Percentiles rank a stretch among this genome's conserved stretches.
phyloP scores from a whole-genome alignment of 257 asterid species.

The Solanum pinnatisectum region DNA sequence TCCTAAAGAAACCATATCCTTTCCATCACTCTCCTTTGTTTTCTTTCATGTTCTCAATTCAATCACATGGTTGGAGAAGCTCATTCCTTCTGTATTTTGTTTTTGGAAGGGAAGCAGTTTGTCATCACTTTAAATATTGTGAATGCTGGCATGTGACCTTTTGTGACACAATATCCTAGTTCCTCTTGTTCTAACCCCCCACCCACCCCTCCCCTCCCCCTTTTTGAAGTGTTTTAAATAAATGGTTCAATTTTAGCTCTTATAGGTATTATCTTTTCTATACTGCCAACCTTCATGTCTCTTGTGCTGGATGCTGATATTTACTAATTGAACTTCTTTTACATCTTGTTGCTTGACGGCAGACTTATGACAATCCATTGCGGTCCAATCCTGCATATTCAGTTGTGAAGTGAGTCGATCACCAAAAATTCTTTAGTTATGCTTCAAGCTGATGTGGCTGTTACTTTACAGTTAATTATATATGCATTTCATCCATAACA shows the following conservation, averaged over 20 bases:
- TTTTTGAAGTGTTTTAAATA: not conserved
- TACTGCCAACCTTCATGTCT: not conserved
- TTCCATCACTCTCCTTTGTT: not conserved
- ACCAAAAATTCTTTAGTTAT: not conserved
- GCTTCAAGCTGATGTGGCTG: not conserved
- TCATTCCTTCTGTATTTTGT: not conserved
- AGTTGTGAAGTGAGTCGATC: slow-evolving; percentile 38
- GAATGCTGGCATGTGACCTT: not conserved
- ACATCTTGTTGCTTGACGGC: not conserved
- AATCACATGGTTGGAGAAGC: not conserved
- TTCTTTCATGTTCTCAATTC: not conserved
- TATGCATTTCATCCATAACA: not conserved
- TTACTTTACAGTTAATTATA: not conserved
- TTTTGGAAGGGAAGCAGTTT: not conserved
- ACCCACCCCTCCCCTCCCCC: not conserved
- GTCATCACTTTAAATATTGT: not conserved
- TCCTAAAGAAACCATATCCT: not conserved
- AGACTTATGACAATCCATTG: slow-evolving; percentile 38
- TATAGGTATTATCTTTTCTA: not conserved
- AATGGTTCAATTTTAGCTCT: not conserved
- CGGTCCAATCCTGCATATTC: slow-evolving; percentile 45
- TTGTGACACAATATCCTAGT: not conserved
- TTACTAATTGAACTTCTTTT: not conserved
- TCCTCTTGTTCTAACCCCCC: not conserved
- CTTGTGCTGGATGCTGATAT: not conserved